Conservation (phyloP, 1,284 basidiomycete genomes). For the Fomitopsis palustris region DNA sequence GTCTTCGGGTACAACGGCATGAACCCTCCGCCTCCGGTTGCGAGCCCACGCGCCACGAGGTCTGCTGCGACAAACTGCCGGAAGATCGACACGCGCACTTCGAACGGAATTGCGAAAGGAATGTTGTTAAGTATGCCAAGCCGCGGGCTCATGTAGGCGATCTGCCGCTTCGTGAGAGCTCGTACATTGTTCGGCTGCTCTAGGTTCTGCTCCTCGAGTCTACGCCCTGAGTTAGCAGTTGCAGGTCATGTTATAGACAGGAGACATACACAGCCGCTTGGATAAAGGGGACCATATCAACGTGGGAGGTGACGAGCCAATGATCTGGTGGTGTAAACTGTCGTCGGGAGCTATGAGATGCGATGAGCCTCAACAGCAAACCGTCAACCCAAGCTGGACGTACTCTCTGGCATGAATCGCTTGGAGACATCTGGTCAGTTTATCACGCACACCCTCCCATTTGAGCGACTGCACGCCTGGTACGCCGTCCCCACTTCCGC, state of each 20-base stretch:
- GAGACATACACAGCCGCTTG: conserved; percentile 79
- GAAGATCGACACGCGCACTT: conserved; percentile 87
- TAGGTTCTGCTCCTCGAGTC: conserved; percentile 58
- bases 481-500: conserved; percentile 32
- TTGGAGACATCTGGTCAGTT: conserved; percentile 73
- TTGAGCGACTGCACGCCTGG: conserved; percentile 43
- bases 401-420: conserved; percentile 87
- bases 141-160: conserved; percentile 77
- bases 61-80: conserved; percentile 77
- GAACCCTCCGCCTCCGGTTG: conserved; percentile 22
- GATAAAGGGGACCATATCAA: conserved; percentile 85
- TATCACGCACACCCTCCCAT: conserved; percentile 65
- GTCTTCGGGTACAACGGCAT: conserved; percentile 20
- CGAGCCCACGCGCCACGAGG: conserved; percentile 23
- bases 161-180: conserved; percentile 61
- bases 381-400: conserved; percentile 27
- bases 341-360: conserved; percentile 62
- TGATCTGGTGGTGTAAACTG: conserved; percentile 80
- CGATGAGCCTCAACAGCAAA: conserved; percentile 1
- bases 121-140: conserved; percentile 93
- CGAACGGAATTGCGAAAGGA: conserved; percentile 95
- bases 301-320: conserved; percentile 80
- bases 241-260: background rate
- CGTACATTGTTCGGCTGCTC: conserved; percentile 31
- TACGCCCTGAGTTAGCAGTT: conserved; percentile 19